Base-by-base conservation (phyloP, 345 rosid genomes). In the Brassica juncea region DNA sequence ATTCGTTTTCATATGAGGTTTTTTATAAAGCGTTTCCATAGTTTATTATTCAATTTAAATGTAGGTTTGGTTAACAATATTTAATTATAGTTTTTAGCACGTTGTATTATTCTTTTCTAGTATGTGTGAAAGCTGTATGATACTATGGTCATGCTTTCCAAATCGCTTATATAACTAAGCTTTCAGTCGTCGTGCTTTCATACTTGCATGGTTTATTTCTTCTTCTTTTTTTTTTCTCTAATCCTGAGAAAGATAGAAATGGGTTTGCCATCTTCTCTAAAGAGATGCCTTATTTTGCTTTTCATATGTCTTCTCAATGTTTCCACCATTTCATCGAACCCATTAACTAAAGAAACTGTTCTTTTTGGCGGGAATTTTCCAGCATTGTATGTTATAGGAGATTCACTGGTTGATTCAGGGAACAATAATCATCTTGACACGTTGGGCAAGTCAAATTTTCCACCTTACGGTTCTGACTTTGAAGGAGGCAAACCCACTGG, bases 361-460 rank as follows among this genome's bases (percentile, higher is more conserved):
- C 66, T 73, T 54, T 80, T 80, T 62, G 75, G 78, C 0, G 83
- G 70, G 49, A 16, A 44, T 0, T 68, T 76, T 19, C 84, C 71
- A 3, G 92, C 89, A 2, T 35, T 78, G n/a, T 16, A 86, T 19
- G 88, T 87, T 54, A 80, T 90, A 68, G 94, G 94, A 66, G 94
- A 90, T 77, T 90, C 94, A 2, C 81, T 90, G 21, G 87, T 87
- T 11, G 94, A 88, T 83, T 37, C 94, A 5, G 91, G 94, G 23
- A 90, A 90, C 82, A 90, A 90, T 81, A 88, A 90, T 23, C 8
- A 78, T 35, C 68, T 86, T 5, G 1, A 0, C 0, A 84, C 94
- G 0, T 4, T 21, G 0, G 71, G 57, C 61, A 87, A 84, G 75
- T 59, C 84, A 19, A 76, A 90, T 60, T 88, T 81, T 81, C 80